Base-by-base conservation (phyloP, 1,139 yeast genomes). In the Geotrichum histeridarum region DNA sequence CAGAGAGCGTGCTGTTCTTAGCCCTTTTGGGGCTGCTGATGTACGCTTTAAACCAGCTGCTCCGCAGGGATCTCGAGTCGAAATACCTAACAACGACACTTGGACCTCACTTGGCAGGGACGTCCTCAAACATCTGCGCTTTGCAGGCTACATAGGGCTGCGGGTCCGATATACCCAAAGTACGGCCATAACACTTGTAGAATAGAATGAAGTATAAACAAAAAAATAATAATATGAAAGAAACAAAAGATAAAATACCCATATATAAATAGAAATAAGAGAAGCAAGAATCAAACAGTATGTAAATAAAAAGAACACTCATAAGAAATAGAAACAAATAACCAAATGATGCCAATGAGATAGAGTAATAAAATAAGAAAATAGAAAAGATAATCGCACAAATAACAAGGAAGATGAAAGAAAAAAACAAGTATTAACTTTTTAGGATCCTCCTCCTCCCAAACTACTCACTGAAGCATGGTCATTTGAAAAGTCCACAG, bases 381-480 rank as follows among this genome's bases (percentile, higher is more conserved):
- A 46, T 2, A 46, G 11, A 11, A 15, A 31, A 30, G 30, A 39
- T 38, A 48, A 15, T 14, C 15, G 22, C 15, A 46, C 14, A 15
- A 48, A 38, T 15, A 46, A 44, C 11, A 51, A 35, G 30, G 17
- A 22, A 17, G n/a, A 44, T 11, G 37, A 38, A 53, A 27, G 35
- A 32, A 12, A 38, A n/a, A 14, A 41, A 8, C 33, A 41, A 37
- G 14, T 49, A 12, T 18, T 18, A 11, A 12, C 11, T 17, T 22
- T 17, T 41, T 41, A 22, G 27, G 27, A 22, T 22, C 27, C 27
- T 22, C 27, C 27, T 22, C 27, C 17, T 9, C 27, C 27, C 12
- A 11, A 11, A 11, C 17, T 14, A 14, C 17, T n/a, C 17, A 38
- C 11, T 14, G 14, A 14, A 38, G 22, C 42, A 11, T 14, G 42